Percentiles rank a stretch among this genome's conserved stretches.
Conservation (phyloP, 2,329 filamentous ascomycete genomes). For the Penicillium sp. region DNA sequence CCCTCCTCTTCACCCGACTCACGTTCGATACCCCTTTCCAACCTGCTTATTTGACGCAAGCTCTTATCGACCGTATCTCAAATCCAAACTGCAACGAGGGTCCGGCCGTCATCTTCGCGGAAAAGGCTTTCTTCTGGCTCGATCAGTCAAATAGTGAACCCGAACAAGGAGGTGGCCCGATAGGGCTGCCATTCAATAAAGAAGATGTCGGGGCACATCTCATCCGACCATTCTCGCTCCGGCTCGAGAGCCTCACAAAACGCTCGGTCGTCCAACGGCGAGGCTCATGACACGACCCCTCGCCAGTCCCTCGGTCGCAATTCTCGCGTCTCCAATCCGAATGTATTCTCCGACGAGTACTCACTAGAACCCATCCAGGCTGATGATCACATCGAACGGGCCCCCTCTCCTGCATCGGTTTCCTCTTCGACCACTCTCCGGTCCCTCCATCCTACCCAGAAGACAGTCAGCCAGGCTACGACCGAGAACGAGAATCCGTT, state of each 20-base stretch:
- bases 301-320: slow-evolving; percentile 27
- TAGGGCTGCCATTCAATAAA: slow-evolving; percentile 30
- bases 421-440: slow-evolving; percentile 30
- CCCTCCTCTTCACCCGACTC: not conserved
- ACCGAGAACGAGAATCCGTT: slow-evolving; percentile 31
- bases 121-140: not conserved
- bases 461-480: slow-evolving; percentile 18
- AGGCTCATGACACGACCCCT: slow-evolving; percentile 25
- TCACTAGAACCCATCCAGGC: slow-evolving; percentile 39
- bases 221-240: slow-evolving; percentile 33
- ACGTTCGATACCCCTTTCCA: slow-evolving; percentile 5
- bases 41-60: not conserved
- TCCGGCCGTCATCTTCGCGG: no score
- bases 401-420: slow-evolving; percentile 28
- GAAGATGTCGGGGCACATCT: slow-evolving; percentile 37
- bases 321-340: slow-evolving; percentile 33
- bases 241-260: slow-evolving; percentile 27
- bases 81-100: no score
- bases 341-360: slow-evolving; percentile 47
- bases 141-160: slow-evolving; percentile 22
- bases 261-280: slow-evolving; percentile 19
- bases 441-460: slow-evolving; percentile 22
- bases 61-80: not conserved
- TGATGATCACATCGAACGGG: slow-evolving; percentile 28
- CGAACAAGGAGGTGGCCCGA: slow-evolving; percentile 30